Base-by-base conservation (phyloP, 129 eudicot species). In the Daucus carota region DNA sequence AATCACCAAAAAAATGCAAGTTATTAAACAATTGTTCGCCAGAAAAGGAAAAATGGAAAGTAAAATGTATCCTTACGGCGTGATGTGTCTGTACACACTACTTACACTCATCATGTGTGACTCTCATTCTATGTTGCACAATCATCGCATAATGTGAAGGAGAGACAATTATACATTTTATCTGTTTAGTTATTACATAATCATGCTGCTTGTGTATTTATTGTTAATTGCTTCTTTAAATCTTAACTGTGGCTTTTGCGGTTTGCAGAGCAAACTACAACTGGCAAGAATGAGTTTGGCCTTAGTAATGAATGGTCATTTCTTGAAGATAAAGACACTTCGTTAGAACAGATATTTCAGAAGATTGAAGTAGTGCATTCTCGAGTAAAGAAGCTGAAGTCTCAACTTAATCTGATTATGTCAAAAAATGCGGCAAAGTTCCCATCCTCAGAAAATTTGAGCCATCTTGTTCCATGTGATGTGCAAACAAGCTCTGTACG, bases 371-470 rank as follows among this genome's bases (percentile, higher is more conserved):
- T 75, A 31, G 88, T 84, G 6, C 93, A 94, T 43, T 50, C 86
- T 59, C 87, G 93, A 72, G 92, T 94, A 66, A 84, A 91, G 17
- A 91, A 81, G 77, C 73, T 91, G 70, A 94, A 87, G 83, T 60
- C 84, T 46, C 87, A 82, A 79, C 93, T 94, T 70, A 90, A 86
- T 60, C 52, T 73, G 24, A 83, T 91, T 65, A 78, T 84, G 86
- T 80, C 87, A 4, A 87, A 88, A 70, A 80, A 88, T 72, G 81
- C 84, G 32, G 76, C 60, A 67, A 87, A 76, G 84, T 93, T 93
- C 80, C 88, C 96, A 62, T 85, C 86, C 42, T 88, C 88, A 2
- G 98, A 93, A 82, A 90, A 87, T 78, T 47, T 85, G 68, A 90
- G 87, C 82, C 87, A 83, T 74, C 84, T 83, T 40, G 86, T 76